Percentiles rank a stretch among this genome's conserved stretches.
Conservation (phyloP, 768 basidiomycete species). For the Macrolepiota fuliginosa region DNA sequence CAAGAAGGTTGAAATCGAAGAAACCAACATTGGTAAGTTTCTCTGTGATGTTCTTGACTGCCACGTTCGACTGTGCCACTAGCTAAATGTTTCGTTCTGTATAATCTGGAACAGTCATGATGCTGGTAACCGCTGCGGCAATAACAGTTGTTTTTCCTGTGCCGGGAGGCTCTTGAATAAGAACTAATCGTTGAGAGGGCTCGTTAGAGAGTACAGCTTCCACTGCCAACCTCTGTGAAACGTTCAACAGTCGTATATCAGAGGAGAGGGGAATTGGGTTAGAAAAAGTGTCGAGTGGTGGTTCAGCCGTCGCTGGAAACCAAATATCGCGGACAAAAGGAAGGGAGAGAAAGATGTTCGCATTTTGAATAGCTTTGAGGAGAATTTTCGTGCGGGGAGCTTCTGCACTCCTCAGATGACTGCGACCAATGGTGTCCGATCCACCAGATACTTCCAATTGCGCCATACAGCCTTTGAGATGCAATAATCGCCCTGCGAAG, state of each 20-base stretch:
- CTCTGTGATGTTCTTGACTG: constrained; percentile 79
- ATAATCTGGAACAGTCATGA: constrained; percentile 26
- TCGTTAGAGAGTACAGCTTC: constrained; percentile 31
- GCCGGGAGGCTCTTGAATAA: constrained; percentile 56
- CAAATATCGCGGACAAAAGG: constrained; percentile 36
- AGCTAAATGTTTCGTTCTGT: constrained; percentile 50
- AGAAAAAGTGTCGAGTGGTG: constrained; percentile 13
- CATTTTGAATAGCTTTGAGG: constrained; percentile 25
- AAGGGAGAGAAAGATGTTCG: constrained; percentile 23
- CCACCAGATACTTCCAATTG: too few species aligned
- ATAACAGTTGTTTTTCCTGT: constrained; percentile 68
- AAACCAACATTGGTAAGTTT: constrained; percentile 51
- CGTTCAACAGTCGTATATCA: constrained; percentile 26
- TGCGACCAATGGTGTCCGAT: too few species aligned
- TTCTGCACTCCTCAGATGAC: too few species aligned
- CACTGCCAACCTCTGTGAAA: constrained; percentile 34
- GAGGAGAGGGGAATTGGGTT: background rate
- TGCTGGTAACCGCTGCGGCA: constrained; percentile 41
- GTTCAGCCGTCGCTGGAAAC: constrained; percentile 20
- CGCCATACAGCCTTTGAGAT: too few species aligned
- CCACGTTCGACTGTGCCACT: constrained; percentile 73
- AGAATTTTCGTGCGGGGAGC: constrained; percentile 21
- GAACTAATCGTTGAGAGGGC: constrained; percentile 23
- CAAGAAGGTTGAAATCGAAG: constrained; percentile 54
- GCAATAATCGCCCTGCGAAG: too few species aligned